Conservation (phyloP, 169 alveolate genomes). For the Cryptosporidium sp. region DNA sequence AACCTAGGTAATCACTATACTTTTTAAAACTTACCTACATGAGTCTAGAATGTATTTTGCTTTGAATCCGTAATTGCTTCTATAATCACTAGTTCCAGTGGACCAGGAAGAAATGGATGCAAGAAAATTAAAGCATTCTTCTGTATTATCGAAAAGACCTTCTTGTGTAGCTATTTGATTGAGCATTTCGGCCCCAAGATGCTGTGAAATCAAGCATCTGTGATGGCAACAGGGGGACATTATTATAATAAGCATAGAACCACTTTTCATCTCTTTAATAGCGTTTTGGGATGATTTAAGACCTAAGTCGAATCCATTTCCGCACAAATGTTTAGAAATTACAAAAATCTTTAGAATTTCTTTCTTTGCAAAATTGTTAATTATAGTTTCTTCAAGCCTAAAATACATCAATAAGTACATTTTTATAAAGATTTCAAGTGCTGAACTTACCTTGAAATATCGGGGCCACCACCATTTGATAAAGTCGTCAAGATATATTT, state of each 20-base stretch:
- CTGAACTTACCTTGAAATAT: conserved; percentile 60
- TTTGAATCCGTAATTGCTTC: conserved; percentile 48
- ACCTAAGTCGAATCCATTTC: conserved; percentile 66
- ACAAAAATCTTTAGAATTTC: conserved; percentile 21
- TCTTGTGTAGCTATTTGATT: not conserved
- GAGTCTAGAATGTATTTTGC: conserved; percentile 66
- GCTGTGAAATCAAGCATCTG: conserved; percentile 24
- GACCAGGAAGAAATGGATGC: conserved; percentile 52
- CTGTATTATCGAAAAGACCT: not conserved
- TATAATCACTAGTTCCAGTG: conserved; percentile 57
- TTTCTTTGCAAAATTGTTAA: conserved; percentile 4
- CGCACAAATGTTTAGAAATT: conserved; percentile 67
- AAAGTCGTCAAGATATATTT: conserved; percentile 23
- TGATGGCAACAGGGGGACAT: conserved; percentile 73
- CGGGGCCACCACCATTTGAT: conserved; percentile 70
- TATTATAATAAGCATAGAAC: conserved; percentile 16
- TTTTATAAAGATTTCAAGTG: not conserved
- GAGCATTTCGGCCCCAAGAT: conserved; percentile 46
- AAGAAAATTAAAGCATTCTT: conserved; percentile 30
- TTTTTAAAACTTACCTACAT: conserved; percentile 41
- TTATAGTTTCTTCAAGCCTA: conserved; percentile 32
- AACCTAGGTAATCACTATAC: not conserved
- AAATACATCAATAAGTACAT: not conserved
- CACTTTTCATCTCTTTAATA: conserved; percentile 10
- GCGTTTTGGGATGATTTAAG: conserved; percentile 13